Evolutionary conservation across 176 grass and related monocot genomes (phyloP), one percentile per base, ranked within the genome.

Genomic region (Zoysia pacifica): DNA sequence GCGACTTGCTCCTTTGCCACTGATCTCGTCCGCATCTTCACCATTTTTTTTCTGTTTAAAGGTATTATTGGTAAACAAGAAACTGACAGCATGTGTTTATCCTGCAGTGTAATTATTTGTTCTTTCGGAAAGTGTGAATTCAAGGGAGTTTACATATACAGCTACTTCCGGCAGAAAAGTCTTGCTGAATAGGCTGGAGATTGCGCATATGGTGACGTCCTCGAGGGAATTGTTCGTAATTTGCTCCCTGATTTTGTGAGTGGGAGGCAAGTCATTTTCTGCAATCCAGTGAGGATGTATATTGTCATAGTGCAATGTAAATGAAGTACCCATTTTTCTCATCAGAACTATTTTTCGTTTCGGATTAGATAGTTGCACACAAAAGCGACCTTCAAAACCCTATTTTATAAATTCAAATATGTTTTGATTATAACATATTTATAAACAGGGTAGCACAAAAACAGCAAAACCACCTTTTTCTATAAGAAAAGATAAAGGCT

Each of bases 201-300:
- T 38, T 16, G 16, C 38, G 46, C 12, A 50, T 14, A 50, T 28
- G 28, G 28, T 28, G 28, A 28, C 16, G 20, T 67, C 55, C 51
- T n/a, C 36, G 51, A n/a, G 9, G 39, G 47, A 85, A 16, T 85
- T 49, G 46, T 72, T 19, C 48, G 60, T 19, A 67, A 1, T 52
- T 75, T 67, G 38, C 14, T 40, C 40, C 53, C 46, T 63, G 58
- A 39, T 68, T 67, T 75, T 75, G 20, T 74, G 35, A 62, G 48
- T 54, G 48, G 14, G 61, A 46, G 51, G 20, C 81, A 28, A 28
- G 28, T 28, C 28, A 28, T 28, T 28, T 28, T 28, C 28, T 28
- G 28, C 28, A 83, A 67, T 83, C 61, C 62, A 74, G 19, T 65
- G 70, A 79, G 68, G 47, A 72, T 53, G 16, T 77, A 47, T 52